Evolutionary conservation across 768 basidiomycete genomes (phyloP).

Genomic region (Leccinum barrowsii): DNA sequence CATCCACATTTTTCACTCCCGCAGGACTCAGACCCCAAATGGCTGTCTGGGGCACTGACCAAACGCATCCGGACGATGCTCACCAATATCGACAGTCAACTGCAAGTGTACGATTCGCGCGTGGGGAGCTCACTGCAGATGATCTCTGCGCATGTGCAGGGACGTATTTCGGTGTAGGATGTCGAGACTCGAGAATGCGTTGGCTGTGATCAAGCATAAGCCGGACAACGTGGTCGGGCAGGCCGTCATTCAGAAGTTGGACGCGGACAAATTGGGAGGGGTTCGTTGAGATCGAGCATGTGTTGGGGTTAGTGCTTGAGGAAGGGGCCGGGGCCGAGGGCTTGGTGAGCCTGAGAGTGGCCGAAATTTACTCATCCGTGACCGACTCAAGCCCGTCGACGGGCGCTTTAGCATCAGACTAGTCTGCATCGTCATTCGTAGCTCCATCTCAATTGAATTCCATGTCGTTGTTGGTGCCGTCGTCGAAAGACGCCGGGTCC

Average conservation of each 20-base stretch:
- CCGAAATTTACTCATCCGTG: no score
- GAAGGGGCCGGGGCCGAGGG: slow-evolving; percentile 65
- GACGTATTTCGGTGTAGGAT: slow-evolving; percentile 85
- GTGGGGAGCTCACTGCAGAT: slow-evolving; percentile 37
- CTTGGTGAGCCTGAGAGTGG: slow-evolving; percentile 44
- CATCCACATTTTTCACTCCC: neutral
- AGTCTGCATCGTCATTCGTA: no score
- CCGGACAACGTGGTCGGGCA: slow-evolving; percentile 88
- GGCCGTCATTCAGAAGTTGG: slow-evolving; percentile 86
- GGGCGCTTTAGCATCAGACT: no score
- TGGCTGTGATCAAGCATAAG: slow-evolving; percentile 89
- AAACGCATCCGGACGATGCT: slow-evolving; percentile 96
- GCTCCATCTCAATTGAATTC: no score
- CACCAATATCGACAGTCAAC: slow-evolving; percentile 89
- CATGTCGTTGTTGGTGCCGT: no score
- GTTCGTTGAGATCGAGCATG: slow-evolving; percentile 92
- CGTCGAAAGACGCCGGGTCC: no score
- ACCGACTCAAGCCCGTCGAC: no score
- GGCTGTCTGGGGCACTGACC: slow-evolving; percentile 79
- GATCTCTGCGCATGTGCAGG: slow-evolving; percentile 82
- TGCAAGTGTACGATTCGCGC: slow-evolving; percentile 86
- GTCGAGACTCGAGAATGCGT: slow-evolving; percentile 86
- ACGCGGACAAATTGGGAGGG: slow-evolving; percentile 96
- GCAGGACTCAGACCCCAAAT: slow-evolving; percentile 55
- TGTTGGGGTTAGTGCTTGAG: slow-evolving; percentile 82